A percentile compares a stretch with the other conserved stretches of the same genome.
Evolutionary conservation across 164 flowering plant genomes (phyloP).

Genomic region (Vitis rotundifolia): DNA sequence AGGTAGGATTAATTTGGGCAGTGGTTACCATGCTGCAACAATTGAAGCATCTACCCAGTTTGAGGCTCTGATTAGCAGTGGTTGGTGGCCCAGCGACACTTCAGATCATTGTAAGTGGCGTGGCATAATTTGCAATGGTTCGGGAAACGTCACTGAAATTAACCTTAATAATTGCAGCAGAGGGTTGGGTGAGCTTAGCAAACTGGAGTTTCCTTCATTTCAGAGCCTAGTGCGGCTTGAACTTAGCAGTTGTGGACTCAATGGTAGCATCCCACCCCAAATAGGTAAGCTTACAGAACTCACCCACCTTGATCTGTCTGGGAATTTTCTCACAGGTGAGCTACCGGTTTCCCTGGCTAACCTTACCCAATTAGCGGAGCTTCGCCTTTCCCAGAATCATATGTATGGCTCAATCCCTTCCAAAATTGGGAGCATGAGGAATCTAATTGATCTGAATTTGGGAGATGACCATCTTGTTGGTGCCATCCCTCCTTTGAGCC

Average conservation of each 20-base stretch:
- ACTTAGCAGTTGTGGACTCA: neutral
- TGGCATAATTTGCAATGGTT: neutral
- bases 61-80: conserved; percentile 2
- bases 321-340: conserved; percentile 2
- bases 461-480: conserved; percentile 3
- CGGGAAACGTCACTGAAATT: conserved; percentile 3
- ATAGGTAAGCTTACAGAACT: conserved; percentile 7
- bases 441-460: neutral
- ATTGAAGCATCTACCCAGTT: neutral
- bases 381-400: neutral
- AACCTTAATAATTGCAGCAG: neutral
- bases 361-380: neutral
- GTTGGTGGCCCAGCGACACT: conserved; percentile 1
- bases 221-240: conserved; percentile 4
- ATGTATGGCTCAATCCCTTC: conserved; percentile 8
- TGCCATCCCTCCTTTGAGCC: conserved; percentile 5
- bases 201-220: conserved; percentile 6
- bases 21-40: neutral
- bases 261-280: conserved; percentile 8
- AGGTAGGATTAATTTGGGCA: no score
- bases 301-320: neutral
- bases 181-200: neutral
- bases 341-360: conserved; percentile 1
- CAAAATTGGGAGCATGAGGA: neutral
- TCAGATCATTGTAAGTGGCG: conserved; percentile 2